Evolutionary conservation across 306 rosid genomes (phyloP).

Genomic region (Vachellia collinsii): DNA sequence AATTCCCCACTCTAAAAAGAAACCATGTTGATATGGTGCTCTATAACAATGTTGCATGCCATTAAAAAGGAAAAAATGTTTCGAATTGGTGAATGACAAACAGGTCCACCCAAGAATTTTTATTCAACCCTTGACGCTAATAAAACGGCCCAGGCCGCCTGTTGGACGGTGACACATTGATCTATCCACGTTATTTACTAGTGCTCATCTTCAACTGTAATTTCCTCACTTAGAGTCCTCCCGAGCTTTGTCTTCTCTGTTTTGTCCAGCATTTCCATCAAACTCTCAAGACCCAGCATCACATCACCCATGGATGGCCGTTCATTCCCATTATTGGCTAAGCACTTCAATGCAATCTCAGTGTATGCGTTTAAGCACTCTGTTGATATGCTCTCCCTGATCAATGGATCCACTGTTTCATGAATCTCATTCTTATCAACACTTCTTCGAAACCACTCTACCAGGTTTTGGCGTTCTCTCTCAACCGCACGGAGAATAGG

Average conservation of each 20-base stretch:
- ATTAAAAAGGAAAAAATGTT: no score
- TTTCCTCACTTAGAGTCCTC: no score
- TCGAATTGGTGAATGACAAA: no score
- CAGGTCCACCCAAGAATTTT: no score
- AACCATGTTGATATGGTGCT: no score
- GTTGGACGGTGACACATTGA: no score
- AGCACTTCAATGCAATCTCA: not conserved
- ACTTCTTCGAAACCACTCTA: conserved; percentile 35
- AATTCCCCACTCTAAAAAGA: no score
- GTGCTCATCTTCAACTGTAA: no score
- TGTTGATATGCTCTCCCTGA: not conserved
- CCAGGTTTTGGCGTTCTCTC: conserved; percentile 10
- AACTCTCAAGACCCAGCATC: conserved; percentile 31
- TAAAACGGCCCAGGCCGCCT: no score
- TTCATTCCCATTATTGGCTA: conserved; percentile 37
- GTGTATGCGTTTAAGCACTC: conserved; percentile 34
- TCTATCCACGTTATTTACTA: no score
- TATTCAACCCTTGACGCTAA: no score
- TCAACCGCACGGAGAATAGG: not conserved
- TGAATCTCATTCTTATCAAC: not conserved
- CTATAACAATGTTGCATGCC: no score
- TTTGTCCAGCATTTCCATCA: not conserved
- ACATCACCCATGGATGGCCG: conserved; percentile 55
- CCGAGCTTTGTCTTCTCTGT: not conserved
- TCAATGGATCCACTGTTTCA: conserved; percentile 31